phyloP scores from a whole-genome alignment of 768 basidiomycete genomes.

The Mycena sanguinolenta region DNA sequence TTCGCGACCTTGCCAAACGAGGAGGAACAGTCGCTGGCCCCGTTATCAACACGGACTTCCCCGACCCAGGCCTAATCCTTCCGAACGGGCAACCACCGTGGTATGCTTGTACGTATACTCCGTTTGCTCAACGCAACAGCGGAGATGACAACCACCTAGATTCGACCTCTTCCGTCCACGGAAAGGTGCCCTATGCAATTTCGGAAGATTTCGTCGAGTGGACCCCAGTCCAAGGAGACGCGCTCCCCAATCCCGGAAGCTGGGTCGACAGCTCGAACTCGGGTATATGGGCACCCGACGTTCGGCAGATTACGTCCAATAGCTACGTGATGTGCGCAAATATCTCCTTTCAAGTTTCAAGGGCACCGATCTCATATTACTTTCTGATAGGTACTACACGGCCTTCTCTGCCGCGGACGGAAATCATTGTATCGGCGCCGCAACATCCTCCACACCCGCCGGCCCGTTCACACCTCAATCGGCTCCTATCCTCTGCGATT shows the following conservation, averaged over 20 bases:
- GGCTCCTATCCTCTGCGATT: background rate
- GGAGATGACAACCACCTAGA: background rate
- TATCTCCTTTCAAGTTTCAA: background rate
- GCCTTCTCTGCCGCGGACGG: background rate
- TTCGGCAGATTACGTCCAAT: background rate
- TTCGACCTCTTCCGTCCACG: background rate
- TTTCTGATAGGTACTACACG: conserved; percentile 1
- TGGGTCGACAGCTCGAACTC: background rate
- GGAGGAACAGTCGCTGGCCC: background rate
- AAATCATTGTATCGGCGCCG: conserved; percentile 5
- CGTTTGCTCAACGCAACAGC: background rate
- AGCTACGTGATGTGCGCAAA: background rate
- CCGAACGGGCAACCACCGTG: background rate
- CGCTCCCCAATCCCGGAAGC: background rate
- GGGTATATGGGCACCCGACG: conserved; percentile 3
- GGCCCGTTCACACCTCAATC: background rate
- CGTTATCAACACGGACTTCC: background rate
- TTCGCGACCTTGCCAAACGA: conserved; percentile 1
- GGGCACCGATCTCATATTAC: background rate
- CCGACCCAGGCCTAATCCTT: conserved; percentile 1
- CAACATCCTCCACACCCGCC: background rate
- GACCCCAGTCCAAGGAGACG: background rate
- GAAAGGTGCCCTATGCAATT: background rate
- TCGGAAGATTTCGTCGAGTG: background rate
- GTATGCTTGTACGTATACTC: conserved; percentile 7